Evolutionary conservation across 139 green algal species (phyloP), one percentile per base, ranked within the genome.

Genomic region (Ostreobium quekettii): DNA sequence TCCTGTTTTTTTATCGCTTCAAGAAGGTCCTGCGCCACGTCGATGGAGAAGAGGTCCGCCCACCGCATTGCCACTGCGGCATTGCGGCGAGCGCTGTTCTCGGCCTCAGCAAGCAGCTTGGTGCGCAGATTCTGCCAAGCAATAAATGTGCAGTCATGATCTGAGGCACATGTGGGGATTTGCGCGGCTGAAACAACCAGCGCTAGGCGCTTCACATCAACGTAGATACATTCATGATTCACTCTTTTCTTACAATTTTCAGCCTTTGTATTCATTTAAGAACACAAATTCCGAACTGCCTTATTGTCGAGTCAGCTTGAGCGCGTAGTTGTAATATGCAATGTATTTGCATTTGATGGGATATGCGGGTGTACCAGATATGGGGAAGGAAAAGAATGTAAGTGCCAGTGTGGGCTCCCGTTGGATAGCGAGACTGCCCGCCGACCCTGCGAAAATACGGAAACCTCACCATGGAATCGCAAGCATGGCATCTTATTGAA

Each of bases 71-170:
- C 84, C 11, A 92, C 76, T 1, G 73, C 70, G n/a, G 83, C 84
- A 57, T 93, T 91, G 38, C 86, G 75, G 7, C 73, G 71, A 4
- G 82, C 82, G 32, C 78, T 85, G 19, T 79, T 53, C 67, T 93
- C 87, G n/a, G 85, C 85, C 64, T 91, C 87, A 5, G 71, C 71
- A 22, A 91, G 74, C 56, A 93, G 78, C 71, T 86, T 87, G 33
- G 68, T 59, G 4, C 85, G 74, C 56, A 93, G 66, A 8, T 85
- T 80, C 80, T 92, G 77, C 28, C 11, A n/a, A 2, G 28, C 22
- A 42, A 37, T 36, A 63, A 26, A 19, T 11, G 19, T 11, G 46
- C 46, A 19, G 19, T 53, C 46, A 53, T 53, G 46, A 53, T 53
- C 11, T 11, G 46, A 26, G 46, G 11, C 15, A 19, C 46, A 53